These are phyloP conservation scores for Lentinus polychrous DNA, from an alignment of 1,284 basidiomycete genomes.

Conservation along the genomic window DNA sequence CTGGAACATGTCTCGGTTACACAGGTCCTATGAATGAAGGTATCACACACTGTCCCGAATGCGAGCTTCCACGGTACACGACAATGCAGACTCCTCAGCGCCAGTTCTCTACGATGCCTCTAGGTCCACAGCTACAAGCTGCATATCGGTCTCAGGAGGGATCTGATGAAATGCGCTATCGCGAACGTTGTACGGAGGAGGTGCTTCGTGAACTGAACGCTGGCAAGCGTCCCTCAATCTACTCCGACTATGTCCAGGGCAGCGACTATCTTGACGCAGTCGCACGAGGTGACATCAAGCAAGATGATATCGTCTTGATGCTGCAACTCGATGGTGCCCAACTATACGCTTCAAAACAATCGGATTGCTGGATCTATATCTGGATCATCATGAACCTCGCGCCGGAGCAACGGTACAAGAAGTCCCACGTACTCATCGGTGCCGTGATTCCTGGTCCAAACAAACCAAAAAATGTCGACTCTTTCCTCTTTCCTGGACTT, in stretches of 20 bases:
- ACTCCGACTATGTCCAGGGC: conserved; percentile 6
- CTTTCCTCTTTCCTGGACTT: conserved; percentile 17
- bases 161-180: conserved; percentile 17
- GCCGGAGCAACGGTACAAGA: conserved; percentile 20
- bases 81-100: too few species aligned
- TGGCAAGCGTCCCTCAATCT: background rate
- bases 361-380: conserved; percentile 24
- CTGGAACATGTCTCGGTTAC: conserved; percentile 22
- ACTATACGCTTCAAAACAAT: conserved; percentile 20
- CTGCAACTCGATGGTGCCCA: conserved; percentile 25
- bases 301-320: conserved; percentile 16
- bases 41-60: conserved; percentile 17
- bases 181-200: conserved; percentile 3
- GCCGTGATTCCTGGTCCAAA: conserved; percentile 22
- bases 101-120: conserved; percentile 14
- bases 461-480: conserved; percentile 21
- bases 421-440: conserved; percentile 17
- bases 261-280: conserved; percentile 15
- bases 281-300: conserved; percentile 9
- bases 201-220: background rate
- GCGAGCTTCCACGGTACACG: conserved; percentile 19
- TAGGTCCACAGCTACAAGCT: conserved; percentile 21
- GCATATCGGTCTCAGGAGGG: conserved; percentile 10
- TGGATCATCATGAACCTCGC: conserved; percentile 20
- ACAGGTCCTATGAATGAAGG: conserved; percentile 19